phyloP scores from a whole-genome alignment of 176 grass and related monocot species.

The Calamus simplicifolius region DNA sequence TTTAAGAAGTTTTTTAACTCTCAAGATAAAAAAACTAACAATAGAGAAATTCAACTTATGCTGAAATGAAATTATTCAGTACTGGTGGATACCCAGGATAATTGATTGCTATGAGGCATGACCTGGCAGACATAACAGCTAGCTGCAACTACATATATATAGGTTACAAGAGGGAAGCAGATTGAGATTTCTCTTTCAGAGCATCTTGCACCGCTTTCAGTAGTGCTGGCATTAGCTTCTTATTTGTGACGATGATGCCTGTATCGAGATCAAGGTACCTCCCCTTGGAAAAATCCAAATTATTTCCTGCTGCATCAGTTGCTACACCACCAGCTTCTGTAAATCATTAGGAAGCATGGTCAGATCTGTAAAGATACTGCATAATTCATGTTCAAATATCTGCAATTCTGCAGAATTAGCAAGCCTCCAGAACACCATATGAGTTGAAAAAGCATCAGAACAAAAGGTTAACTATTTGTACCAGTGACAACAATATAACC shows the following conservation, averaged over 20 bases:
- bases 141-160: too few species aligned
- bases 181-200: slow-evolving; percentile 49
- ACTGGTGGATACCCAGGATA: too few species aligned
- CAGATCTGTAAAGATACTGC: neutral
- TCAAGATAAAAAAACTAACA: too few species aligned
- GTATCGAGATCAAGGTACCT: slow-evolving; percentile 80
- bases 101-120: too few species aligned
- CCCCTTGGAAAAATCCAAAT: slow-evolving; percentile 88
- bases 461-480: slow-evolving; percentile 4
- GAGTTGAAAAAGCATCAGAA: neutral
- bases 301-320: slow-evolving; percentile 77
- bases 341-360: slow-evolving; percentile 7
- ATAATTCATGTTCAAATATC: too few species aligned
- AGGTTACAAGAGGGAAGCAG: slow-evolving; percentile 47
- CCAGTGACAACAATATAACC: slow-evolving; percentile 88
- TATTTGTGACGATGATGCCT: slow-evolving; percentile 84
- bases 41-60: too few species aligned
- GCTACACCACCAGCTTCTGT: slow-evolving; percentile 90
- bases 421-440: too few species aligned
- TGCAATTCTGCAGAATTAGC: too few species aligned
- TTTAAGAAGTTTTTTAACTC: too few species aligned
- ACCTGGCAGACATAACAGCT: too few species aligned
- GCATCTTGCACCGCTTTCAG: slow-evolving; percentile 65
- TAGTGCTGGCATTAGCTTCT: slow-evolving; percentile 55
- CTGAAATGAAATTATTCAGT: too few species aligned